Base-by-base conservation (phyloP, 2,329 filamentous ascomycete genomes). In the Xylaria sp. region DNA sequence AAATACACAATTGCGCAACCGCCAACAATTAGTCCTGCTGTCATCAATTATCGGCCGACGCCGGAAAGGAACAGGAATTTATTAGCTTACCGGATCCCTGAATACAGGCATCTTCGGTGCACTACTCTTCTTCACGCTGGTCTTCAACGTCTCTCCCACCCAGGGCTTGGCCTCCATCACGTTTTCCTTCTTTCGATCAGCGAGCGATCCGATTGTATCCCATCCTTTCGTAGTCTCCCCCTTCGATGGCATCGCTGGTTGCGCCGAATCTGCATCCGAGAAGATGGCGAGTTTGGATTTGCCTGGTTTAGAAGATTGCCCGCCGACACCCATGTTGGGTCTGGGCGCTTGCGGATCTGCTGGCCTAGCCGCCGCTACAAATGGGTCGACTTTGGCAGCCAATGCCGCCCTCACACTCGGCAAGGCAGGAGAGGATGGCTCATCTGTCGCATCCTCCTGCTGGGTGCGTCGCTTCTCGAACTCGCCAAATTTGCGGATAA, bases 141-240 rank as follows among this genome's bases (percentile, higher is more conserved):
- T 92, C 80, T 95, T 93, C 73, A 99, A 81, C 46, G 92, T 97
- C 83, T 98, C 94, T 30, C 96, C 96, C 12, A 85, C 91, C 96
- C 94, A 97, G 23, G 95, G 93, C 77, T 91, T 94, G 12, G 94
- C 89, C 78, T 95, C 93, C 72, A 94, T 83, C 7, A 86, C 85
- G 76, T 99, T 99, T 80, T 99, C 96, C 85, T 98, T 99, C 84
- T 93, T 97, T 58, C 96, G 88, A 69, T 97, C 92, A 59, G 90
- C 87, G 68, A 97, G 82, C 1, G 93, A 93, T 34, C 93, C 94
- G 76, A 99, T 97, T 70, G 85, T 95, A 72, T 97, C 93, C 95
- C 96, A 98, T 2, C 94, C 95, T 78, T 90, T 92, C 1, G 89
- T 85, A 50, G 81, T 81, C 10, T 83, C 82, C 3, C 82, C 83